Percentiles rank a stretch among this genome's conserved stretches.
Conservation (phyloP, 108 stramenopile species). For the Cyclotella distinguenda region DNA sequence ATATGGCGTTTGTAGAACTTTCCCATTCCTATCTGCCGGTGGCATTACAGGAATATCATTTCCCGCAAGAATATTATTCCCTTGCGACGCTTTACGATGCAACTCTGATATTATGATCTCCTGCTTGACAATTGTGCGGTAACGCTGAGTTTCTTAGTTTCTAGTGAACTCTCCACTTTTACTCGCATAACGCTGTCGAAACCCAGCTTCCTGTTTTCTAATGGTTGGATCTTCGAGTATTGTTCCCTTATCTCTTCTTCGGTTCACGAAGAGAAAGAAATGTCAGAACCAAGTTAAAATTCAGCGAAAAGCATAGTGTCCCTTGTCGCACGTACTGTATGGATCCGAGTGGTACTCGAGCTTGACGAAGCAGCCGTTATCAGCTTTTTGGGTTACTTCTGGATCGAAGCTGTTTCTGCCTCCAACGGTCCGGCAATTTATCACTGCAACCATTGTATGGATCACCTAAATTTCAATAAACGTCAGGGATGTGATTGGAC, state of each 20-base stretch:
- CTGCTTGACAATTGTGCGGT: conserved; percentile 40
- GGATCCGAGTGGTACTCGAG: conserved; percentile 56
- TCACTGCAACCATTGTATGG: conserved; percentile 53
- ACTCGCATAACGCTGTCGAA: conserved; percentile 61
- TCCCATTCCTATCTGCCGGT: conserved; percentile 39
- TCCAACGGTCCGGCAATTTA: conserved; percentile 56
- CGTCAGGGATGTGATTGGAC: neutral
- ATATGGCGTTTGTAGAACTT: conserved; percentile 31
- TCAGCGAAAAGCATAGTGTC: neutral
- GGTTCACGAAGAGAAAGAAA: neutral
- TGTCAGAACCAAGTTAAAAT: neutral
- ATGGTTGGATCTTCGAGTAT: conserved; percentile 59
- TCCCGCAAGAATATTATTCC: conserved; percentile 25
- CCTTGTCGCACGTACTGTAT: conserved; percentile 33
- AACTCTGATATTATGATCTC: conserved; percentile 46
- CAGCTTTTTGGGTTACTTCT: conserved; percentile 59
- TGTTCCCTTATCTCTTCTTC: conserved; percentile 8
- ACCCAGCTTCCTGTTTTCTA: conserved; percentile 52
- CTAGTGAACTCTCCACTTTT: conserved; percentile 61
- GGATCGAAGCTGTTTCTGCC: conserved; percentile 51
- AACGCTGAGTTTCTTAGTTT: conserved; percentile 56
- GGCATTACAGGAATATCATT: conserved; percentile 14
- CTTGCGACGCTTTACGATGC: conserved; percentile 22
- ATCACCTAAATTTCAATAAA: conserved; percentile 27
- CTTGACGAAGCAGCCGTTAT: conserved; percentile 62